Evolutionary conservation across 2,329 filamentous ascomycete species (phyloP).

Genomic region (Hymenoscyphus albidus): DNA sequence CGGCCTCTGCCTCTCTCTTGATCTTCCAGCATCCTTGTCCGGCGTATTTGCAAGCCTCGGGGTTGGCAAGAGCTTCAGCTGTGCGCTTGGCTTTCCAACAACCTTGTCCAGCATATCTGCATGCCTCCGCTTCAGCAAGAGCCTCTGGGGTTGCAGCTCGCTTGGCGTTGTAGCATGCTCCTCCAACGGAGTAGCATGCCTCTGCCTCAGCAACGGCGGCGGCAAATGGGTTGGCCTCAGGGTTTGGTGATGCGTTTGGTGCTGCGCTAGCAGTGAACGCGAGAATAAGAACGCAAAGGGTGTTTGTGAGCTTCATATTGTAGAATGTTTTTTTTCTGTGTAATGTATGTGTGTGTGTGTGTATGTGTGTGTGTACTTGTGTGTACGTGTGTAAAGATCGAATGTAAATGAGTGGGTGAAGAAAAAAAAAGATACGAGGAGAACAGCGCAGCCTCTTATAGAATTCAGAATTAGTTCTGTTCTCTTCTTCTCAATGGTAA

Average conservation of each 20-base stretch:
- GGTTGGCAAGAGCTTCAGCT: slow-evolving; percentile 26
- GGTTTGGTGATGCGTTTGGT: slow-evolving; percentile 29
- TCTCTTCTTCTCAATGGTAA: slow-evolving; percentile 15
- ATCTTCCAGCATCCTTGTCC: slow-evolving; percentile 24
- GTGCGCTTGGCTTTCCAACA: slow-evolving; percentile 32
- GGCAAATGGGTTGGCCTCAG: not conserved
- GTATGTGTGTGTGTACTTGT: slow-evolving; percentile 9
- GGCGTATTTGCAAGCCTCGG: slow-evolving; percentile 11
- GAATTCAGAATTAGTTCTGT: not conserved
- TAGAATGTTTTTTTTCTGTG: slow-evolving; percentile 9
- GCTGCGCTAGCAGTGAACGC: slow-evolving; percentile 37
- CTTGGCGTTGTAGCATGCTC: slow-evolving; percentile 17
- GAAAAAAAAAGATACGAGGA: not conserved
- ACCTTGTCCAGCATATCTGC: slow-evolving; percentile 25
- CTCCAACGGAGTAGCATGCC: slow-evolving; percentile 6
- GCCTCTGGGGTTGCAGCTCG: slow-evolving; percentile 5
- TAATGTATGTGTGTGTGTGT: slow-evolving; percentile 14
- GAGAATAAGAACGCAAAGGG: slow-evolving; percentile 40
- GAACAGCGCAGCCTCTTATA: not conserved
- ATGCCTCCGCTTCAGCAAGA: slow-evolving; percentile 23
- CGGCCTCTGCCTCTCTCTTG: slow-evolving; percentile 22
- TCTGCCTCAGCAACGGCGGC: slow-evolving; percentile 1
- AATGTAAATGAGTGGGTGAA: slow-evolving; percentile 1
- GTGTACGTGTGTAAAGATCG: slow-evolving; percentile 12
- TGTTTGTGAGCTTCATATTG: slow-evolving; percentile 45